Evolutionary conservation across 176 grass and related monocot genomes (phyloP), one percentile per base, ranked within the genome.

Genomic region (Neostapfia colusana): DNA sequence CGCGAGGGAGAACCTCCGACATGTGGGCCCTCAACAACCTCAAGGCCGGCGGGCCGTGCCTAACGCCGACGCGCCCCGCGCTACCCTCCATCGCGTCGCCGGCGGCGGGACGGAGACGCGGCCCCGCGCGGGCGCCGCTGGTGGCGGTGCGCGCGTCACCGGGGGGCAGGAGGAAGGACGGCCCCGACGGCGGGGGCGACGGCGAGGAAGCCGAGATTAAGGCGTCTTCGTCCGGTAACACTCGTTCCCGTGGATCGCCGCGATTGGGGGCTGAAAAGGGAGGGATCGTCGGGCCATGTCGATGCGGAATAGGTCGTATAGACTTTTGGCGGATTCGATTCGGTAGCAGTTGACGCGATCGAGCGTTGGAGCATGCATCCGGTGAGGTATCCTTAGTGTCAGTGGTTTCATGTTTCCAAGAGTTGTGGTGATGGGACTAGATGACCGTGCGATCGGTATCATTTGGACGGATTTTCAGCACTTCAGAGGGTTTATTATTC

Each of bases 1-100:
- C 57, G 0, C 41, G 58, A 62, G 56, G 58, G 17, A 73, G 50
- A 0, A 39, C 34, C 74, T 79, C 89, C 72, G 88, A 76, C 54
- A 80, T 87, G 86, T 86, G 86, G 86, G 74, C 86, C 73, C 88
- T 97, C 84, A 90, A 77, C 86, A 90, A 79, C 57, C 43, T 72
- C 37, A 97, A 88, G 88, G 63, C 73, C 23, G 82, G 73, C 9
- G 83, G 87, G 21, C 64, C 83, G 49, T 85, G 69, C n/a, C 70
- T 85, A 62, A 82, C 81, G 38, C 80, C 76, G 67, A 59, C 78
- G 8, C 63, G 62, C 49, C 68, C 76, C 18, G 50, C 38, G 74
- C 69, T 74, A 23, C 67, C 36, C 6, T 67, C 59, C 35, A 20
- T 61, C 45, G 24, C 69, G 10, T 36, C 71, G 51, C 5, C 59